A percentile compares a stretch with the other conserved stretches of the same genome.
Conservation (phyloP, 1,139 yeast genomes). For the Blastobotrys illinoisensis region DNA sequence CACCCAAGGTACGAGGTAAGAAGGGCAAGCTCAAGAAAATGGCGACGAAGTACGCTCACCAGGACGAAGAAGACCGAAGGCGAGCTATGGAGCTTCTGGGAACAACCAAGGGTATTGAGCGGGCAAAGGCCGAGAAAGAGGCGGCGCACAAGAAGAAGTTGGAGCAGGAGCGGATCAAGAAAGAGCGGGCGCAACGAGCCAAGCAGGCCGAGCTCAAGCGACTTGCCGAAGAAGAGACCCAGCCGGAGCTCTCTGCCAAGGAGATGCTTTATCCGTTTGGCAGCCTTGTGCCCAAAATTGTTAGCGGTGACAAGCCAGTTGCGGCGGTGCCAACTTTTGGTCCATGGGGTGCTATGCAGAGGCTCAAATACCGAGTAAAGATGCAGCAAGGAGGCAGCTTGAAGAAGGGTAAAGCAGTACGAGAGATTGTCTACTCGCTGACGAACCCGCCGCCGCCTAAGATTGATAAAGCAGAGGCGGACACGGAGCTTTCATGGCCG, state of each 20-base stretch:
- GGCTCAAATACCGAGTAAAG: conserved; percentile 77
- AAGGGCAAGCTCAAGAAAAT: conserved; percentile 79
- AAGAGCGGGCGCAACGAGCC: conserved; percentile 38
- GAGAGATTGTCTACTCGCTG: conserved; percentile 60
- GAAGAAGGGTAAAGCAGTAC: conserved; percentile 83
- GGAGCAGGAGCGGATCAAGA: conserved; percentile 31
- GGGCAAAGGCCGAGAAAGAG: conserved; percentile 27
- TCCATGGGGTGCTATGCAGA: conserved; percentile 78
- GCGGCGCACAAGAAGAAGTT: conserved; percentile 33
- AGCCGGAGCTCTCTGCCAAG: conserved; percentile 28
- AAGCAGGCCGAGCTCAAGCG: conserved; percentile 47
- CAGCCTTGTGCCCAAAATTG: conserved; percentile 34
- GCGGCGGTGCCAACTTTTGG: conserved; percentile 85
- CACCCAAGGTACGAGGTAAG: conserved; percentile 64
- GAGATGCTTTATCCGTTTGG: conserved; percentile 28
- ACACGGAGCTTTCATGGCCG: conserved; percentile 63
- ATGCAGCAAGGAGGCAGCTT: conserved; percentile 71
- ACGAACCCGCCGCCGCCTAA: conserved; percentile 40
- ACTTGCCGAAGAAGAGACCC: conserved; percentile 28
- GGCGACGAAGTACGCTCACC: conserved; percentile 77
- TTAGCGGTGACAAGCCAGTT: conserved; percentile 38
- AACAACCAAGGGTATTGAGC: conserved; percentile 63
- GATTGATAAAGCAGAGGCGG: conserved; percentile 45
- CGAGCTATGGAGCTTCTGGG: conserved; percentile 78
- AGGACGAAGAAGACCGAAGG: conserved; percentile 81